phyloP scores from a whole-genome alignment of 345 rosid species.

The Eucalyptus victrix region DNA sequence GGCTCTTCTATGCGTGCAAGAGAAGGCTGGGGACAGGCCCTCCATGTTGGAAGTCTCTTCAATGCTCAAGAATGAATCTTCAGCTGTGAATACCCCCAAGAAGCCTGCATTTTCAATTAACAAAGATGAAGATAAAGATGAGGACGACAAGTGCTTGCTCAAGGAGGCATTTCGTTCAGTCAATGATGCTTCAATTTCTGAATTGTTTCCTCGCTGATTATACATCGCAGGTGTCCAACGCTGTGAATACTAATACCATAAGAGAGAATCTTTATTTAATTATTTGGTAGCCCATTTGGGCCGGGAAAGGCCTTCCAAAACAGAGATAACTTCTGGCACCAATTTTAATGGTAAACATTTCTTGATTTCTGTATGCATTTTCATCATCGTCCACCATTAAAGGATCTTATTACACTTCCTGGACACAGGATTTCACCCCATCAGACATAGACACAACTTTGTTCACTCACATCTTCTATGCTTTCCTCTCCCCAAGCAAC shows the following conservation, averaged over 20 bases:
- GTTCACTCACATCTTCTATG: constrained; percentile 46
- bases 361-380: neutral
- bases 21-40: constrained; percentile 11
- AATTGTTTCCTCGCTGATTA: constrained; percentile 12
- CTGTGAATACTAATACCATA: neutral
- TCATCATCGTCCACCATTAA: constrained; percentile 4
- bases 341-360: neutral
- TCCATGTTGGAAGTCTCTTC: constrained; percentile 17
- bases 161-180: neutral
- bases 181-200: constrained; percentile 5
- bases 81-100: neutral
- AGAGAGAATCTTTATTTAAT: neutral
- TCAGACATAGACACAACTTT: constrained; percentile 25
- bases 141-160: neutral
- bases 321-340: neutral
- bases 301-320: neutral
- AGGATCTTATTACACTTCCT: constrained; percentile 41
- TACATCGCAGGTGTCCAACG: neutral
- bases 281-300: neutral
- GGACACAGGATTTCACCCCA: constrained; percentile 26
- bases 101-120: constrained; percentile 16
- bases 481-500: constrained; percentile 38
- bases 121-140: neutral
- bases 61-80: constrained; percentile 2
- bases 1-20: constrained; percentile 21